Evolutionary conservation across 495 filamentous ascomycete genomes (phyloP).

Genomic region (Penicillium longicatenatum): DNA sequence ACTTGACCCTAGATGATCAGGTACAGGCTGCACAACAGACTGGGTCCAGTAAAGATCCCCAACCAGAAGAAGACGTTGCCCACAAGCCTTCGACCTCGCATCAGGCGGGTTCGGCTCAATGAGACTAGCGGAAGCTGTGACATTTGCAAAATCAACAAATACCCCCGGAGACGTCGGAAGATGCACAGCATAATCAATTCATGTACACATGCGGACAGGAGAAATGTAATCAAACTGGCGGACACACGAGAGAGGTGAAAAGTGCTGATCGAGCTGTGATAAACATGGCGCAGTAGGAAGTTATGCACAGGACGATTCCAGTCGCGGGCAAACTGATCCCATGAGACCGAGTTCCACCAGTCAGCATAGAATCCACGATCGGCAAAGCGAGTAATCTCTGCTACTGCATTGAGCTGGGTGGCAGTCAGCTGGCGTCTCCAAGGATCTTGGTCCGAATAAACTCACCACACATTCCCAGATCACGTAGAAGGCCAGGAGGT

Average conservation of each 20-base stretch:
- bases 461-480: conserved; percentile 73
- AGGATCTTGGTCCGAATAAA: background rate
- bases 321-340: conserved; percentile 66
- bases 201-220: conserved; percentile 68
- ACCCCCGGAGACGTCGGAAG: conserved; percentile 75
- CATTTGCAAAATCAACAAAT: conserved; percentile 71
- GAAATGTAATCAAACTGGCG: conserved; percentile 75
- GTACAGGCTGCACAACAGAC: conserved; percentile 70
- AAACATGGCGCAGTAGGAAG: conserved; percentile 73
- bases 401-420: conserved; percentile 64
- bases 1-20: conserved; percentile 56
- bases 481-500: conserved; percentile 62
- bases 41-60: conserved; percentile 70
- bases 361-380: conserved; percentile 76
- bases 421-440: background rate
- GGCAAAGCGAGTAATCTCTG: conserved; percentile 73
- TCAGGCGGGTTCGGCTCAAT: conserved; percentile 61
- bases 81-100: conserved; percentile 58
- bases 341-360: conserved; percentile 63
- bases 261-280: conserved; percentile 70
- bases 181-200: conserved; percentile 78
- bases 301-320: conserved; percentile 75
- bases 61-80: conserved; percentile 78
- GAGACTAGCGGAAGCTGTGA: conserved; percentile 53
- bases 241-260: conserved; percentile 66